Percentiles rank a stretch among this genome's conserved stretches.
Conservation (phyloP, 2,329 filamentous ascomycete genomes). For the Aspergillus sp. region DNA sequence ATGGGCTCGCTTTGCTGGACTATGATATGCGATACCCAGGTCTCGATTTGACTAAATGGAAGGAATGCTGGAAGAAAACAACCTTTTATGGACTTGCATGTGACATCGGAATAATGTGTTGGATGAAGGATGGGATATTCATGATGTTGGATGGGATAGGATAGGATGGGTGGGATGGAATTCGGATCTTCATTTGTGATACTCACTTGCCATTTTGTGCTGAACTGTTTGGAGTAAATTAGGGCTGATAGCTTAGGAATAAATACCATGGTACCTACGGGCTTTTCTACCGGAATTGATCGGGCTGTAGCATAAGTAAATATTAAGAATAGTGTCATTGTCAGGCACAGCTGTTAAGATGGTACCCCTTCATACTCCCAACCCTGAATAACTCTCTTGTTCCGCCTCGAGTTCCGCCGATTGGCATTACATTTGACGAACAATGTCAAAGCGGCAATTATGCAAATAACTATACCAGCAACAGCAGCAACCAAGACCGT, state of each 20-base stretch:
- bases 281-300: background rate
- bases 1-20: slow-evolving; percentile 48
- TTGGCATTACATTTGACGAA: slow-evolving; percentile 67
- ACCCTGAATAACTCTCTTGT: slow-evolving; percentile 52
- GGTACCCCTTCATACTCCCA: slow-evolving; percentile 71
- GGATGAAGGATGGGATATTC: slow-evolving; percentile 3
- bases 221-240: slow-evolving; percentile 10
- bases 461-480: slow-evolving; percentile 61
- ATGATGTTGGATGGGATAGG: slow-evolving; percentile 6
- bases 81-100: background rate
- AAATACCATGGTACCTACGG: slow-evolving; percentile 1
- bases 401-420: slow-evolving; percentile 52
- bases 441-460: slow-evolving; percentile 60
- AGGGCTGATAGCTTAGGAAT: slow-evolving; percentile 10
- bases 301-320: too few relatives aligned
- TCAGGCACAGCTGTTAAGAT: slow-evolving; percentile 26
- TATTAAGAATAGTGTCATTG: background rate
- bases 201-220: slow-evolving; percentile 9
- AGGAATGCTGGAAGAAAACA: background rate
- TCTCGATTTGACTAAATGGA: background rate
- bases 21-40: slow-evolving; percentile 27
- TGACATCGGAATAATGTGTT: slow-evolving; percentile 1
- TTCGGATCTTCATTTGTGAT: slow-evolving; percentile 8
- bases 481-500: slow-evolving; percentile 62
- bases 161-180: background rate